Evolutionary conservation across 352 stramenopile genomes (phyloP).

Genomic region (Phytophthora ohioensis): DNA sequence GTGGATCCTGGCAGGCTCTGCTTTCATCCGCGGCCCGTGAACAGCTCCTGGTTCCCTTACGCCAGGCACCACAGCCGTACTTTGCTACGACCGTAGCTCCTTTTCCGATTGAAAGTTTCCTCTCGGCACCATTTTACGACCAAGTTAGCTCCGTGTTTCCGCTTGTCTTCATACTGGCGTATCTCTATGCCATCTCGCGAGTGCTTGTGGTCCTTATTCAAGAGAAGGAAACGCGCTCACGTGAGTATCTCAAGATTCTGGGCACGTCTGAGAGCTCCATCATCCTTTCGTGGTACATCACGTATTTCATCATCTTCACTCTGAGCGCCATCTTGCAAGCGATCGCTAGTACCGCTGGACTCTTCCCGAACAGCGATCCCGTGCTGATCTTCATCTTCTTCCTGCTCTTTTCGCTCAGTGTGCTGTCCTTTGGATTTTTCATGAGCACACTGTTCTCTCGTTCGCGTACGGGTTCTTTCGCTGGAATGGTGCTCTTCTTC

Average conservation of each 20-base stretch:
- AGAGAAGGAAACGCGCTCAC: slow-evolving; percentile 76
- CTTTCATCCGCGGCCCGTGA: slow-evolving; percentile 21
- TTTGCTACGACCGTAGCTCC: slow-evolving; percentile 45
- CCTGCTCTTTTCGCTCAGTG: slow-evolving; percentile 70
- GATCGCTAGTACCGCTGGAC: slow-evolving; percentile 52
- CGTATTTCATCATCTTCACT: slow-evolving; percentile 85
- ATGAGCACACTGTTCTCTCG: slow-evolving; percentile 86
- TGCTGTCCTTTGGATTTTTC: slow-evolving; percentile 75
- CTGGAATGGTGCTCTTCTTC: slow-evolving; percentile 89
- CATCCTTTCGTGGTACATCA: slow-evolving; percentile 82
- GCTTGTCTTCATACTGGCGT: slow-evolving; percentile 90
- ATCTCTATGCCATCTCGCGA: slow-evolving; percentile 71
- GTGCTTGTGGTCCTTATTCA: slow-evolving; percentile 86
- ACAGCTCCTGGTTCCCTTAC: slow-evolving; percentile 49
- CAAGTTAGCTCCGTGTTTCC: slow-evolving; percentile 68
- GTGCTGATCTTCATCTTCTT: slow-evolving; percentile 75
- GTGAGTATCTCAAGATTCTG: slow-evolving; percentile 81
- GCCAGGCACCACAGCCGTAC: slow-evolving; percentile 56
- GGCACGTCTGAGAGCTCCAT: slow-evolving; percentile 67
- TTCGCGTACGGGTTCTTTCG: slow-evolving; percentile 68
- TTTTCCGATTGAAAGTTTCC: slow-evolving; percentile 59
- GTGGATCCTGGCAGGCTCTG: slow-evolving; percentile 3
- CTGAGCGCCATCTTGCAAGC: slow-evolving; percentile 70
- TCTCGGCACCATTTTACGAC: slow-evolving; percentile 73
- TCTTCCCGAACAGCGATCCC: slow-evolving; percentile 58